Evolutionary conservation across 768 basidiomycete genomes (phyloP).

Genomic region (Auricularia sp.): DNA sequence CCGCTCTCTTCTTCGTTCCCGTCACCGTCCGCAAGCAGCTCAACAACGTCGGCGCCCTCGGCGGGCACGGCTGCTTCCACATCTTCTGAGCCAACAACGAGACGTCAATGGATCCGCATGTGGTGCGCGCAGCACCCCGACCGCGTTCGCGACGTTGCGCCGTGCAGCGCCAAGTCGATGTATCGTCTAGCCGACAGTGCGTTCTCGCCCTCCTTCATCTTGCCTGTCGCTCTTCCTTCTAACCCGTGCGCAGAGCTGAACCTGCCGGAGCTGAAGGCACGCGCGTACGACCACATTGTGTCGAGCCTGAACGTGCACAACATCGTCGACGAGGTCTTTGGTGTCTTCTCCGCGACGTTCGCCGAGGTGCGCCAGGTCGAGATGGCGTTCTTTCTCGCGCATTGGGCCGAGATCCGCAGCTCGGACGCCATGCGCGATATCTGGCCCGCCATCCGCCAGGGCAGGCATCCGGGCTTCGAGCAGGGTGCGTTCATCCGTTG

Average conservation of each 20-base stretch:
- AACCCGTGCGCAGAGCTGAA: conserved; percentile 46
- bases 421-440: conserved; percentile 76
- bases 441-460: conserved; percentile 76
- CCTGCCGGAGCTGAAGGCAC: conserved; percentile 57
- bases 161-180: conserved; percentile 75
- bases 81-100: conserved; percentile 23
- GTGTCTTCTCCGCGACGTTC: conserved; percentile 72
- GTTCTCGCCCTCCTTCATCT: conserved; percentile 12
- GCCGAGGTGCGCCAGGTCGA: conserved; percentile 73
- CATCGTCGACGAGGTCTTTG: conserved; percentile 79
- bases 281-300: conserved; percentile 73
- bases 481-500: conserved; percentile 40
- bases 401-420: conserved; percentile 76
- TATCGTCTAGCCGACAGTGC: conserved; percentile 76
- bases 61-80: conserved; percentile 8
- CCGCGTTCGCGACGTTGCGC: conserved; percentile 35
- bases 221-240: conserved; percentile 5
- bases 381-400: conserved; percentile 65
- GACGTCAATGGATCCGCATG: conserved; percentile 61
- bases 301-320: conserved; percentile 68
- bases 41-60: neutral
- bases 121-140: conserved; percentile 56
- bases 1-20: conserved; percentile 67
- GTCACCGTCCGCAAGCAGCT: conserved; percentile 6
- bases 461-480: conserved; percentile 80